Evolutionary conservation across 208 protist genomes (phyloP), one percentile per base, ranked within the genome.

Genomic region (Acanthamoeba healyi): DNA sequence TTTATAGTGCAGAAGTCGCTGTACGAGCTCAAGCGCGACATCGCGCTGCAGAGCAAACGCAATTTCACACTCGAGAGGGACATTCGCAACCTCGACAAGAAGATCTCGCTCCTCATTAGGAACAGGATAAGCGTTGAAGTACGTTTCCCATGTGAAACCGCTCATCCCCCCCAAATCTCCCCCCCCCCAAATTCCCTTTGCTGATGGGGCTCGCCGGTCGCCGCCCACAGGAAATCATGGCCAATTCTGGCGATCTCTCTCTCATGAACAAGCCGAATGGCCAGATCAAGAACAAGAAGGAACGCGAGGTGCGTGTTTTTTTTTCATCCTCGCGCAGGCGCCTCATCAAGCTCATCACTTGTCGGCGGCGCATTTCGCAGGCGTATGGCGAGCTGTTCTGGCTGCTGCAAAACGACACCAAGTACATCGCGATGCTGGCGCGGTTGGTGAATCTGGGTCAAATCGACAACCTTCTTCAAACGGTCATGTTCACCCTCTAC

Each of bases 11-110:
- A 95, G 94, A 94, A 94, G 58, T 74, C 38, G 90, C 65, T 95
- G 42, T 92, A 93, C 44, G 95, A 96, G 51, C 84, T 96, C 58
- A 96, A 96, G 79, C 90, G 93, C 58, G 91, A 96, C 26, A 96
- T 96, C 44, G 81, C 95, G 44, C 17, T 95, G 36, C 56, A 61
- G 51, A 95, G 95, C 74, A 95, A 95, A 63, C 94, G 92, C 38
- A 96, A 96, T 82, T 96, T 95, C 74, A 94, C 90, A 38, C 87
- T 95, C 9, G 87, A 92, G 40, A 72, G 87, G 24, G 63, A 92
- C 63, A 92, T 92, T 74, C 49, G 87, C 36, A 92, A 81, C 42
- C 34, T 92, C 24, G 87, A 92, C 44, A 72, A 74, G 46, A 92
- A 92, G 87, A 92, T 92, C 10, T 32, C 87, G 4, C 61, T 92